Percentiles rank a stretch among this genome's conserved stretches.
Evolutionary conservation across 2,329 filamentous ascomycete species (phyloP).

Genomic region (Microdochium trichocladiopsis): DNA sequence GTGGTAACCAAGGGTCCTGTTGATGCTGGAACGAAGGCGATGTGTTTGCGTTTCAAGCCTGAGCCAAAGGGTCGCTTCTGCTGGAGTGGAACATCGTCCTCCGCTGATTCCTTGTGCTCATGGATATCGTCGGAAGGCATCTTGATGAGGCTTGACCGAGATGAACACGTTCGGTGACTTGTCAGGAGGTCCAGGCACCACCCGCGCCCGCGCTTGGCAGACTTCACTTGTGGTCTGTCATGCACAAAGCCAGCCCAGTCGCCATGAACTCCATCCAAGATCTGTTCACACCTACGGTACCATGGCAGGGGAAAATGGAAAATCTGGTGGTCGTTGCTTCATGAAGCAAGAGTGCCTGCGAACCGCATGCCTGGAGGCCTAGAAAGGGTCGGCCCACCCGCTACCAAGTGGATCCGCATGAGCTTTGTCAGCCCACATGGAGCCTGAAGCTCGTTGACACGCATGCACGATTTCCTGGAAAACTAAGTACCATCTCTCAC

Average conservation of each 20-base stretch:
- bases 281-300: too few relatives aligned
- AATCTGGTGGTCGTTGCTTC: too few relatives aligned
- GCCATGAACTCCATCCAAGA: too few relatives aligned
- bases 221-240: too few relatives aligned
- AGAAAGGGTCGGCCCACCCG: too few relatives aligned
- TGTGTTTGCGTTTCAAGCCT: conserved; percentile 44
- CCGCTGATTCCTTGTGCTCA: background rate
- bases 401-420: background rate
- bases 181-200: too few relatives aligned
- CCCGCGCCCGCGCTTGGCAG: too few relatives aligned
- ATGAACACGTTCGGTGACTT: background rate
- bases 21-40: conserved; percentile 51
- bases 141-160: background rate
- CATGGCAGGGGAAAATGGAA: too few relatives aligned
- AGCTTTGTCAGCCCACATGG: background rate
- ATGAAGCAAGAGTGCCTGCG: too few relatives aligned
- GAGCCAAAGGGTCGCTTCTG: conserved; percentile 46
- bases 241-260: too few relatives aligned
- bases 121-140: background rate
- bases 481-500: background rate
- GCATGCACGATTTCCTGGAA: background rate
- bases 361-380: too few relatives aligned
- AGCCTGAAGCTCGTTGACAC: background rate
- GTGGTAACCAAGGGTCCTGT: conserved; percentile 24
- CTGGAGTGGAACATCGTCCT: conserved; percentile 36